Conservation (phyloP, 2,329 filamentous ascomycete species). For the Drechslerella stenobrocha region DNA sequence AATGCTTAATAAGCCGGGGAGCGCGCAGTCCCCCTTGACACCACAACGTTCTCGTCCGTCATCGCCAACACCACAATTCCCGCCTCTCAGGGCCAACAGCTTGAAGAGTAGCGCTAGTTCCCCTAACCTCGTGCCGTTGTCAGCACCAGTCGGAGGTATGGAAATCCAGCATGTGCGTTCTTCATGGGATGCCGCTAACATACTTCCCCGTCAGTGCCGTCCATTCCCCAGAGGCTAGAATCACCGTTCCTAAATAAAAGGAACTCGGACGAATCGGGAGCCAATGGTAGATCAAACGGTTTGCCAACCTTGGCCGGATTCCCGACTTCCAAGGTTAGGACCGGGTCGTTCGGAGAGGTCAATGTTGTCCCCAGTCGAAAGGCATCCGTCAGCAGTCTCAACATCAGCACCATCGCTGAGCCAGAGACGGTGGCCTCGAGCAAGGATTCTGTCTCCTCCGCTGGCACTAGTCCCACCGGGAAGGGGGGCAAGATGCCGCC, state of each 20-base stretch:
- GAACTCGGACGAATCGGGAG: conserved; percentile 16
- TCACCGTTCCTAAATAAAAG: conserved; percentile 45
- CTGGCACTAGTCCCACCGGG: conserved; percentile 25
- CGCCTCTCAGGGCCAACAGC: conserved; percentile 50
- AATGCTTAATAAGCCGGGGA: conserved; percentile 62
- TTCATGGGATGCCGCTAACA: conserved; percentile 11
- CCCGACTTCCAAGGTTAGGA: conserved; percentile 27
- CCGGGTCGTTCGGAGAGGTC: conserved; percentile 41
- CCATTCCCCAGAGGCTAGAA: conserved; percentile 31
- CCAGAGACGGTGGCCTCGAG: conserved; percentile 8
- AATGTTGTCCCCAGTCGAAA: conserved; percentile 28
- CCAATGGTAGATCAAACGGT: conserved; percentile 15
- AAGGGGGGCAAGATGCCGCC: conserved; percentile 40
- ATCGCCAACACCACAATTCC: conserved; percentile 60
- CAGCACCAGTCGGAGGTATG: conserved; percentile 20
- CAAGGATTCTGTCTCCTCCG: conserved; percentile 15
- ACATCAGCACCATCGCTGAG: conserved; percentile 34
- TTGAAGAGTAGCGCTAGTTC: conserved; percentile 53
- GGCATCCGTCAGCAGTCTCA: conserved; percentile 40
- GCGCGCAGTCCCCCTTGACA: conserved; percentile 54
- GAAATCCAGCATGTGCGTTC: conserved; percentile 17
- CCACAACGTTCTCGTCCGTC: conserved; percentile 61
- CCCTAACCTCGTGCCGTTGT: conserved; percentile 54
- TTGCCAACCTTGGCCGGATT: conserved; percentile 18
- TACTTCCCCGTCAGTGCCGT: neutral